Percentiles rank a stretch among this genome's conserved stretches.
phyloP scores from a whole-genome alignment of 768 basidiomycete species.

The Lactifluus hygrophoroides region DNA sequence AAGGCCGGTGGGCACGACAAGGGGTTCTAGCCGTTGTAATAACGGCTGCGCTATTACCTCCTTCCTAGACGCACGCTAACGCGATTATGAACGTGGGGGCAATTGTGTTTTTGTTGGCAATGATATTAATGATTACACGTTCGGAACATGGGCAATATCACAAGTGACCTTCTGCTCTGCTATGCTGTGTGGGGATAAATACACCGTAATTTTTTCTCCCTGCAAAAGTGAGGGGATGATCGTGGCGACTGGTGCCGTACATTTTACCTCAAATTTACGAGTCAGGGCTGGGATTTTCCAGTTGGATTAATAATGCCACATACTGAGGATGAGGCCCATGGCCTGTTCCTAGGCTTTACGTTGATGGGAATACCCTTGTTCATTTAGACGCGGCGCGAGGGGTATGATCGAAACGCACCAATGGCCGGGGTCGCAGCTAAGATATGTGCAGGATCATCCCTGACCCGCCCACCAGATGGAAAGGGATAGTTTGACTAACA shows the following conservation, averaged over 20 bases:
- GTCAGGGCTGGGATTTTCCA: slow-evolving; percentile 1
- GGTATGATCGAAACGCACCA: slow-evolving; percentile 13
- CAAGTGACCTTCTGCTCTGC: background rate
- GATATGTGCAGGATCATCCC: background rate
- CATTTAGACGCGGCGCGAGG: slow-evolving; percentile 9
- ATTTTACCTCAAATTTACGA: slow-evolving; percentile 13
- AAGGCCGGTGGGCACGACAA: slow-evolving; percentile 34
- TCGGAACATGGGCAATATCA: slow-evolving; percentile 1
- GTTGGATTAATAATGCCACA: slow-evolving; percentile 5
- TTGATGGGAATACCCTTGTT: slow-evolving; percentile 14
- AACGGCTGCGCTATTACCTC: background rate
- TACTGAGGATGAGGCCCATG: background rate
- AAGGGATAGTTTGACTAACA: no score
- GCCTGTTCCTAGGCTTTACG: slow-evolving; percentile 16
- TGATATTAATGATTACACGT: slow-evolving; percentile 1
- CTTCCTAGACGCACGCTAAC: slow-evolving; percentile 8
- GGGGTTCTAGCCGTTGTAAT: slow-evolving; percentile 30
- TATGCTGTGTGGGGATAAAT: no score
- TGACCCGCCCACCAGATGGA: background rate
- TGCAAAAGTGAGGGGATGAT: background rate
- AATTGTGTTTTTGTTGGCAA: slow-evolving; percentile 5
- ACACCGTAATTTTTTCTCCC: no score
- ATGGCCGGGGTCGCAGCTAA: slow-evolving; percentile 9
- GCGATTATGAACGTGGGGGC: background rate
- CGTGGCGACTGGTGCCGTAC: slow-evolving; percentile 12